phyloP scores from a whole-genome alignment of 345 rosid species.

The Trapa bicornis region DNA sequence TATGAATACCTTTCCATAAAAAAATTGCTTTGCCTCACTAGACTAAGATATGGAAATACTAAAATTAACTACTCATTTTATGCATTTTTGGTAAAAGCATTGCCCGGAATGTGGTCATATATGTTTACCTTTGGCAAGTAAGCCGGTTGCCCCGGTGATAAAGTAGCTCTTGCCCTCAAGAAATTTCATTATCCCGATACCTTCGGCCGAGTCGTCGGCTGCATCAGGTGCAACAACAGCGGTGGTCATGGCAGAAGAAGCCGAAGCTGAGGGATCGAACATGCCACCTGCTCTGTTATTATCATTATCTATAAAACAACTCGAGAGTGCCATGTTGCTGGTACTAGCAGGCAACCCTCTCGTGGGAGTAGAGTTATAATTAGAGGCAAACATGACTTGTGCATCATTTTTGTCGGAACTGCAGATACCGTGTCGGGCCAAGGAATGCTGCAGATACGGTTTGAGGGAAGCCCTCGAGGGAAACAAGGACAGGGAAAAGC shows the following conservation, averaged over 20 bases:
- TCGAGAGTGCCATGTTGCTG: not conserved
- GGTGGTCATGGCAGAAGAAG: not conserved
- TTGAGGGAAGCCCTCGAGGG: not conserved
- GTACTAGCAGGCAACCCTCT: not conserved
- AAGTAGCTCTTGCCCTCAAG: conserved; percentile 4
- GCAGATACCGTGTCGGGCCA: too few species aligned
- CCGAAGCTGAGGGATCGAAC: not conserved
- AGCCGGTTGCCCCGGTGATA: conserved; percentile 8
- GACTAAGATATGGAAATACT: too few species aligned
- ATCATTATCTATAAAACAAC: not conserved
- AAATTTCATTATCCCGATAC: conserved; percentile 6
- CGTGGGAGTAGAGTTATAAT: not conserved
- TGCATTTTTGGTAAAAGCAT: too few species aligned
- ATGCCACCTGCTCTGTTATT: not conserved
- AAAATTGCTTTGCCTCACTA: too few species aligned
- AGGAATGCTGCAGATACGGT: not conserved
- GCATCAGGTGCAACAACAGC: not conserved
- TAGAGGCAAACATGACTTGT: not conserved
- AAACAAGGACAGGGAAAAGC: not conserved
- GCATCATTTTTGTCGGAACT: not conserved
- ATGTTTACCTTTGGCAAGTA: conserved; percentile 9
- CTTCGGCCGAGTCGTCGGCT: not conserved
- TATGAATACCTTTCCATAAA: too few species aligned
- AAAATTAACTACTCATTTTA: too few species aligned
- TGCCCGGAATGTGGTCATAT: not conserved